Base-by-base conservation (phyloP, 371 early-diverging fungal genomes). In the Zopfochytrium polystomum region DNA sequence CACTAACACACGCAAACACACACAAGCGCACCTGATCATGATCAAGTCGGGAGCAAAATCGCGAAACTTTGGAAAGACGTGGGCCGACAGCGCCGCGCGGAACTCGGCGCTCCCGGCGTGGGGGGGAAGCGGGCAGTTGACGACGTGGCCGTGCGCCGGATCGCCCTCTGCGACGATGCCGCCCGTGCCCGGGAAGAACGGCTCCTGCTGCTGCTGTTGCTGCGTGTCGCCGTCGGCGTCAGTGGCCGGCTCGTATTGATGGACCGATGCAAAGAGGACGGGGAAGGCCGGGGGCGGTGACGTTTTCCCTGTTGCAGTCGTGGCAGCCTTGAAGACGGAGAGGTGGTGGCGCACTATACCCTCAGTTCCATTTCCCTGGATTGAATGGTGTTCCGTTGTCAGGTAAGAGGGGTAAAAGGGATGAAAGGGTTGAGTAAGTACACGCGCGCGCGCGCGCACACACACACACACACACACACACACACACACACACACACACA, bases 311-410 rank as follows among this genome's bases (percentile, higher is more conserved):
- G 50, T n/a, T n/a, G n/a, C n/a, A n/a, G n/a, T n/a, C n/a, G n/a
- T n/a, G n/a, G n/a, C n/a, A n/a, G n/a, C n/a, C n/a, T n/a, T n/a
- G n/a, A n/a, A n/a, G n/a, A 13, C 22, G 53, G 25, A 9, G 38
- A 20, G 38, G 46, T 34, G 50, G 38, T 52, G 34, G 13, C 60
- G 60, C 6, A 60, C 6, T 55, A 60, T 60, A 18, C 52, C 60
- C 34, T 60, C 60, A 3, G 57, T 55, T 6, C 60, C 60, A 43
- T 60, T 60, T 51, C 60, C 60, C 60, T 60, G n/a, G n/a, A n/a
- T n/a, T n/a, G n/a, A n/a, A n/a, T n/a, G n/a, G n/a, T n/a, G n/a
- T n/a, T n/a, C n/a, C n/a, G n/a, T n/a, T n/a, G n/a, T n/a, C n/a
- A n/a, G n/a, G n/a, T n/a, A n/a, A n/a, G n/a, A n/a, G n/a, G n/a